These are phyloP conservation scores for Leccinum fallax DNA, from an alignment of 1,284 basidiomycete species.

Conservation along the genomic window DNA sequence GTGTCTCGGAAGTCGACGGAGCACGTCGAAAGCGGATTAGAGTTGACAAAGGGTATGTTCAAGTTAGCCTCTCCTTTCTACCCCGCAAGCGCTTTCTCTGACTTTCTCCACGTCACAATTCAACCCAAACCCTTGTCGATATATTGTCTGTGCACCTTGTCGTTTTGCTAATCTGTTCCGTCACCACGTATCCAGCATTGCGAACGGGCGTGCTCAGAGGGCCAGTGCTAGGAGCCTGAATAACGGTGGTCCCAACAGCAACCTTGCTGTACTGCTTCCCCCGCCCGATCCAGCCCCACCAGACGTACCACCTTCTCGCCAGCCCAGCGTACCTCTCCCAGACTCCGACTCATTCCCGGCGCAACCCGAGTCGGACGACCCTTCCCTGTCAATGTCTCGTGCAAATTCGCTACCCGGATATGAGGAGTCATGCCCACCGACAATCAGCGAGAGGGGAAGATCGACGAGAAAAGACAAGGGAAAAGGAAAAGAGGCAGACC, in stretches of 20 bases:
- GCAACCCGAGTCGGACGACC: constrained; percentile 54
- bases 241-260: constrained; percentile 35
- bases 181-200: constrained; percentile 41
- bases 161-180: constrained; percentile 6
- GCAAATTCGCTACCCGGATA: constrained; percentile 59
- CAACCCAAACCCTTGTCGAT: constrained; percentile 29
- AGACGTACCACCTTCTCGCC: constrained; percentile 38
- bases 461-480: constrained; percentile 50
- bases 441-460: constrained; percentile 39
- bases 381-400: constrained; percentile 50
- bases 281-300: constrained; percentile 41
- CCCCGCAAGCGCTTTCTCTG: constrained; percentile 20
- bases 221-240: constrained; percentile 70
- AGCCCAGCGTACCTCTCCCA: constrained; percentile 37
- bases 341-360: constrained; percentile 47
- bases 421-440: constrained; percentile 41
- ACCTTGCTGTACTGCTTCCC: constrained; percentile 35
- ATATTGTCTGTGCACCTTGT: constrained; percentile 19
- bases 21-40: constrained; percentile 71
- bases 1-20: constrained; percentile 59
- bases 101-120: constrained; percentile 19
- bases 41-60: constrained; percentile 63
- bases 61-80: constrained; percentile 35
- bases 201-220: constrained; percentile 70
- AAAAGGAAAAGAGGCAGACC: constrained; percentile 67